These are phyloP conservation scores for Mortierella sp. DNA, from an alignment of 371 early-diverging fungal genomes.

Conservation along the genomic window DNA sequence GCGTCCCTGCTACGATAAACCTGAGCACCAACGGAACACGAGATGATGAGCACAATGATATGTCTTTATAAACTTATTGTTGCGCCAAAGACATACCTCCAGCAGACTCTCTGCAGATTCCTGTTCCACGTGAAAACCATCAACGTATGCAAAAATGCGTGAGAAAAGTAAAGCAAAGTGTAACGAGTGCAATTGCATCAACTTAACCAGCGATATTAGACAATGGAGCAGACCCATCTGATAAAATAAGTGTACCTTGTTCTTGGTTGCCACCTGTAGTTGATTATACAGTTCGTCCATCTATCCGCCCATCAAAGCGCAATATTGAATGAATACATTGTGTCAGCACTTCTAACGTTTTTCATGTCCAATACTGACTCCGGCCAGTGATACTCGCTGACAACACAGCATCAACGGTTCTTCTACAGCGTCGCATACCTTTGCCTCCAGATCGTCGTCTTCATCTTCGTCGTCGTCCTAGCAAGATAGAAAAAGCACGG, in stretches of 20 bases:
- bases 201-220: too few relatives aligned
- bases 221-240: too few relatives aligned
- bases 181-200: too few relatives aligned
- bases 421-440: constrained; percentile 38
- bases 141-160: too few relatives aligned
- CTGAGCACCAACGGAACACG: neutral
- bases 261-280: constrained; percentile 42
- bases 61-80: too few relatives aligned
- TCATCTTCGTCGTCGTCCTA: constrained; percentile 12
- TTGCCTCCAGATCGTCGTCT: constrained; percentile 45
- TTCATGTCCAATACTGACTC: too few relatives aligned
- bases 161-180: too few relatives aligned
- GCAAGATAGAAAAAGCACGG: neutral
- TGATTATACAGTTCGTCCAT: constrained; percentile 54
- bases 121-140: too few relatives aligned
- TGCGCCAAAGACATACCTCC: constrained; percentile 19
- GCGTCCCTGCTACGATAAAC: constrained; percentile 42
- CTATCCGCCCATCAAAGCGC: constrained; percentile 6
- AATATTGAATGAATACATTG: neutral
- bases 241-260: constrained; percentile 21
- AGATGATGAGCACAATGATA: neutral
- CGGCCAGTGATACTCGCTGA: too few relatives aligned
- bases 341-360: neutral
- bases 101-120: constrained; percentile 45
- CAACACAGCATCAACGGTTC: too few relatives aligned